phyloP scores from a whole-genome alignment of 1,284 basidiomycete species.

The Ustilago hordei region DNA sequence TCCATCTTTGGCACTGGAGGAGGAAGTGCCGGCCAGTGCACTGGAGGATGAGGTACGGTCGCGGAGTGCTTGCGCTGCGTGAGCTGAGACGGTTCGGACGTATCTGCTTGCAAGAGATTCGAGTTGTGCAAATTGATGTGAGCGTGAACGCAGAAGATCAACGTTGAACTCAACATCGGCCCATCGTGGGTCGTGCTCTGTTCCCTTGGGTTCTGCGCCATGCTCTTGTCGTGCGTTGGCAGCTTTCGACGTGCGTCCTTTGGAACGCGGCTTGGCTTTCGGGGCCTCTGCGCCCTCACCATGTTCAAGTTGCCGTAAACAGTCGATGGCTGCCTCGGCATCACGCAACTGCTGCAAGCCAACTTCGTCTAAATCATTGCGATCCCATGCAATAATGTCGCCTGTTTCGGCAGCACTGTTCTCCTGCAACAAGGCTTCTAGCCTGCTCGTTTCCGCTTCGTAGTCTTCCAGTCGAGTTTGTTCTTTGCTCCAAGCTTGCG shows the following conservation, averaged over 20 bases:
- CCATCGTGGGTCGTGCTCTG: constrained; percentile 57
- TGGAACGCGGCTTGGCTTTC: constrained; percentile 32
- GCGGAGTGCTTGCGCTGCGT: constrained; percentile 51
- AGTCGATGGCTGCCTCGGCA: constrained; percentile 42
- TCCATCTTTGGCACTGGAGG: constrained; percentile 29
- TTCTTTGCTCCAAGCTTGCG: constrained; percentile 52
- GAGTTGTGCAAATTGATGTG: constrained; percentile 54
- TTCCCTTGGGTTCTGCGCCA: constrained; percentile 36
- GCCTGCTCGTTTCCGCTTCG: constrained; percentile 42
- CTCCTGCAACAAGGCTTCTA: constrained; percentile 37
- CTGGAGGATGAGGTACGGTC: constrained; percentile 44
- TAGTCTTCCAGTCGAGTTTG: constrained; percentile 44
- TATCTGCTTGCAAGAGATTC: constrained; percentile 46
- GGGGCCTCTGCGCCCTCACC: constrained; percentile 7
- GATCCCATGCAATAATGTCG: constrained; percentile 43
- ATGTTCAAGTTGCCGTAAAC: constrained; percentile 24
- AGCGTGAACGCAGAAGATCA: constrained; percentile 44
- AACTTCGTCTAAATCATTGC: constrained; percentile 41
- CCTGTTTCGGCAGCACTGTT: constrained; percentile 26
- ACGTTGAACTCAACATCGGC: constrained; percentile 52
- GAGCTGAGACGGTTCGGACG: constrained; percentile 49
- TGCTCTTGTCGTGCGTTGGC: constrained; percentile 25
- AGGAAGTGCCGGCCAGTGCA: constrained; percentile 34
- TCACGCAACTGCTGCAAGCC: constrained; percentile 44
- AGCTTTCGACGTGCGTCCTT: constrained; percentile 32